These are phyloP conservation scores for Aegle marmelos DNA, from an alignment of 345 rosid species.

Conservation along the genomic window DNA sequence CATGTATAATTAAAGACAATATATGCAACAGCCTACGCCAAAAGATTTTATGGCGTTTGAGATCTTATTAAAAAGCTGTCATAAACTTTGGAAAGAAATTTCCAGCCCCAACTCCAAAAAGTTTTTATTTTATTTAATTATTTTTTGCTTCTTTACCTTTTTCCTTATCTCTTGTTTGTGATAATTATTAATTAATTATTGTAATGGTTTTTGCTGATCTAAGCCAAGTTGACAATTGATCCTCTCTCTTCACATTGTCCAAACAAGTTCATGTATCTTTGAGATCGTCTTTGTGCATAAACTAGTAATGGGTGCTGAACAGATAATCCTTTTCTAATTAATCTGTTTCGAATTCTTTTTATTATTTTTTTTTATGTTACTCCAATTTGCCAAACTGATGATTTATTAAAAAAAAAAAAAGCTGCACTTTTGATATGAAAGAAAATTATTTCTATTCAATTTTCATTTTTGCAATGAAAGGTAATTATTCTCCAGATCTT, in stretches of 20 bases:
- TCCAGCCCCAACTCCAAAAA: constrained; percentile 4
- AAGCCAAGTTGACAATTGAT: constrained; percentile 10
- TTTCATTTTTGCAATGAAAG: too few relatives aligned
- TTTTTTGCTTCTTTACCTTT: background rate
- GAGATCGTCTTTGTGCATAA: background rate
- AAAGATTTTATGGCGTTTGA: background rate
- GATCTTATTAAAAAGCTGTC: background rate
- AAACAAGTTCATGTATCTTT: background rate
- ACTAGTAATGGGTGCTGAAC: background rate
- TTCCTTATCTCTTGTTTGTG: background rate
- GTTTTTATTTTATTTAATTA: background rate
- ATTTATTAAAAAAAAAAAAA: too few relatives aligned
- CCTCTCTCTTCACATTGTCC: constrained; percentile 7
- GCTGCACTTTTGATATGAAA: too few relatives aligned
- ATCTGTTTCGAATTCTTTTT: too few relatives aligned
- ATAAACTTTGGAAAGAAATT: background rate
- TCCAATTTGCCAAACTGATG: too few relatives aligned
- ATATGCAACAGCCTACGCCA: background rate
- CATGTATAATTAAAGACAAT: background rate
- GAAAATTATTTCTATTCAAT: too few relatives aligned
- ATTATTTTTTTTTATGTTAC: too few relatives aligned
- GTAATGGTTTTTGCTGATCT: background rate
- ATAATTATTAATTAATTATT: background rate
- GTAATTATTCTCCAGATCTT: too few relatives aligned
- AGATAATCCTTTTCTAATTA: background rate